phyloP scores from a whole-genome alignment of 2,329 filamentous ascomycete genomes.

The Xenoacremonium recifei region DNA sequence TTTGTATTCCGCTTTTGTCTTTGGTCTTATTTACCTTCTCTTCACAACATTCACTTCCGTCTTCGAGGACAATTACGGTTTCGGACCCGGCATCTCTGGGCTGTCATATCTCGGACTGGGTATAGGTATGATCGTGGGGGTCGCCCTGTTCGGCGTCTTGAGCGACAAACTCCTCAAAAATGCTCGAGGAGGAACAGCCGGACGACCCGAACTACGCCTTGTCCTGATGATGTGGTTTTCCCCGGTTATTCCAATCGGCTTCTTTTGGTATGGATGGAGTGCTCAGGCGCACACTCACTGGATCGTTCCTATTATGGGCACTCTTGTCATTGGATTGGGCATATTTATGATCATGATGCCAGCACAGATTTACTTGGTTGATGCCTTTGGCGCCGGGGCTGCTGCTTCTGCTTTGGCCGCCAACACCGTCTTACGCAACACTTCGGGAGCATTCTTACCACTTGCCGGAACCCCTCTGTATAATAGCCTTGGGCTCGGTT shows the following conservation, averaged over 20 bases:
- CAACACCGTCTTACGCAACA: conserved; percentile 38
- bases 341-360: conserved; percentile 33
- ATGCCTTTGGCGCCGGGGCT: conserved; percentile 14
- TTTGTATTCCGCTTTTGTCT: conserved; percentile 34
- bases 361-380: conserved; percentile 20
- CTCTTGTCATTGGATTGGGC: conserved; percentile 48
- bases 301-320: conserved; percentile 58
- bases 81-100: conserved; percentile 19
- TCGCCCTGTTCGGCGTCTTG: conserved; percentile 11
- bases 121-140: conserved; percentile 28
- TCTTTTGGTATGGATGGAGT: conserved; percentile 59
- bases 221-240: conserved; percentile 55
- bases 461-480: conserved; percentile 46
- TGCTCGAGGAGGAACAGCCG: not conserved
- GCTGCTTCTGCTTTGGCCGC: conserved; percentile 20
- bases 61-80: conserved; percentile 33
- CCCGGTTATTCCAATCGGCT: conserved; percentile 49
- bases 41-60: conserved; percentile 35
- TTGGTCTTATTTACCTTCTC: conserved; percentile 34
- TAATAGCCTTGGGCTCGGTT: conserved; percentile 41
- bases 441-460: conserved; percentile 59
- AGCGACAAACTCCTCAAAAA: conserved; percentile 7
- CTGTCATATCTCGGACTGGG: conserved; percentile 51
- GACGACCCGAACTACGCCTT: conserved; percentile 47
- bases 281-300: conserved; percentile 51